phyloP scores from a whole-genome alignment of 2,329 filamentous ascomycete genomes.

The Fusarium proliferatum region DNA sequence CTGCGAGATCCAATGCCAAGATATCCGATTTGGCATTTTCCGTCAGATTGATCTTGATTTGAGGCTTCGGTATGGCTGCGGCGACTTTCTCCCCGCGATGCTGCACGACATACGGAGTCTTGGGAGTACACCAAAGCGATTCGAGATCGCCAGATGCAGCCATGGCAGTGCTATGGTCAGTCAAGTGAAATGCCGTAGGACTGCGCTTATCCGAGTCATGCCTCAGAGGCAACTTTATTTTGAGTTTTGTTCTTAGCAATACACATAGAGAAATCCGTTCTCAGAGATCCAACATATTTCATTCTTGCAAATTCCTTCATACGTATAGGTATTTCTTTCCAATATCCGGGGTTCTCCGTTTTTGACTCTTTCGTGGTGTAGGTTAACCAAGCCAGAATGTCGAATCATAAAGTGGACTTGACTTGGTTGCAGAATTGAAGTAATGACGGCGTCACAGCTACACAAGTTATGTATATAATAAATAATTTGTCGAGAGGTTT shows the following conservation, averaged over 20 bases:
- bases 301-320: rapidly evolving
- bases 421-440: not conserved
- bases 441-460: rapidly evolving
- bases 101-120: slow-evolving; percentile 1
- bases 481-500: rapidly evolving
- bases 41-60: not conserved
- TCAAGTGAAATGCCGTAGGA: rapidly evolving
- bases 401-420: rapidly evolving
- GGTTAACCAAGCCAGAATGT: not conserved
- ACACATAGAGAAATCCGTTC: not conserved
- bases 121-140: no score
- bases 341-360: not conserved
- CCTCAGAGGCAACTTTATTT: no score
- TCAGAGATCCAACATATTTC: rapidly evolving
- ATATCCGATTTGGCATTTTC: slow-evolving; percentile 20
- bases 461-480: no score
- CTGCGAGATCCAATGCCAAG: not conserved
- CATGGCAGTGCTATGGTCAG: rapidly evolving
- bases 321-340: no score
- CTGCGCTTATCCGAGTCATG: not conserved
- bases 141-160: not conserved
- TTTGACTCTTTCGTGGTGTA: not conserved
- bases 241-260: no score
- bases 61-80: not conserved
- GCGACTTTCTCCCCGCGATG: no score